A percentile compares a stretch with the other conserved stretches of the same genome.
Evolutionary conservation across 129 eudicot genomes (phyloP).

Genomic region (Pittosporum tobira): DNA sequence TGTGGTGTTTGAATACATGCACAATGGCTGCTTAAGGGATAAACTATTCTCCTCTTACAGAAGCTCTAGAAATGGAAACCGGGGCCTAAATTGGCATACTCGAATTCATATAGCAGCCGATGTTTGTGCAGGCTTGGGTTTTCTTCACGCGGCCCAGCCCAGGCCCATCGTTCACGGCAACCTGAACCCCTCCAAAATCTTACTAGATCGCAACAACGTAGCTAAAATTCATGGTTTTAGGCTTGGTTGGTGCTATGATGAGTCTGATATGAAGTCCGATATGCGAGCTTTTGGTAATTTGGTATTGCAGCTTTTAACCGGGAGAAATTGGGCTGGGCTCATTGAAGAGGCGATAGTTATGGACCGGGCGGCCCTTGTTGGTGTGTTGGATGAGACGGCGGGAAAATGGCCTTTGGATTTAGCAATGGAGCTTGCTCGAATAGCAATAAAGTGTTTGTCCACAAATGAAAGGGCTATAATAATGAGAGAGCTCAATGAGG

Average conservation of each 20-base stretch:
- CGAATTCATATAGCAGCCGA: constrained; percentile 53
- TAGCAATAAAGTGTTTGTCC: constrained; percentile 43
- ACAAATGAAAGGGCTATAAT: constrained; percentile 13
- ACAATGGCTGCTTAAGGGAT: constrained; percentile 61
- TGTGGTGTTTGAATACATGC: constrained; percentile 65
- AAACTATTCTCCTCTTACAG: constrained; percentile 26
- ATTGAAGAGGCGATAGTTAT: constrained; percentile 18
- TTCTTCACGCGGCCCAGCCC: constrained; percentile 65
- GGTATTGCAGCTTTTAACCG: constrained; percentile 59
- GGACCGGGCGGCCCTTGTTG: constrained; percentile 19
- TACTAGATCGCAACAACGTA: constrained; percentile 44
- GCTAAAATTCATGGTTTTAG: constrained; percentile 46
- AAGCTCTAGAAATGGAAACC: constrained; percentile 20
- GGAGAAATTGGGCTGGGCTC: constrained; percentile 46
- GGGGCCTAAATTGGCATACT: constrained; percentile 49
- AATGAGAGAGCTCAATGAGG: constrained; percentile 38
- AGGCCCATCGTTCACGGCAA: constrained; percentile 41
- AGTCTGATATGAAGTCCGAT: constrained; percentile 34
- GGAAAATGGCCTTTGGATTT: constrained; percentile 74
- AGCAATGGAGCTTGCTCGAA: constrained; percentile 45
- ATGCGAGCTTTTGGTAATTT: constrained; percentile 50
- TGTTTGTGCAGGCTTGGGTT: constrained; percentile 54
- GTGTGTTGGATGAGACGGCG: constrained; percentile 30
- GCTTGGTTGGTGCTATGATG: constrained; percentile 13
- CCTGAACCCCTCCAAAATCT: constrained; percentile 46